Conservation (phyloP, 208 protist genomes). For the Tritrichomonas foetus region DNA sequence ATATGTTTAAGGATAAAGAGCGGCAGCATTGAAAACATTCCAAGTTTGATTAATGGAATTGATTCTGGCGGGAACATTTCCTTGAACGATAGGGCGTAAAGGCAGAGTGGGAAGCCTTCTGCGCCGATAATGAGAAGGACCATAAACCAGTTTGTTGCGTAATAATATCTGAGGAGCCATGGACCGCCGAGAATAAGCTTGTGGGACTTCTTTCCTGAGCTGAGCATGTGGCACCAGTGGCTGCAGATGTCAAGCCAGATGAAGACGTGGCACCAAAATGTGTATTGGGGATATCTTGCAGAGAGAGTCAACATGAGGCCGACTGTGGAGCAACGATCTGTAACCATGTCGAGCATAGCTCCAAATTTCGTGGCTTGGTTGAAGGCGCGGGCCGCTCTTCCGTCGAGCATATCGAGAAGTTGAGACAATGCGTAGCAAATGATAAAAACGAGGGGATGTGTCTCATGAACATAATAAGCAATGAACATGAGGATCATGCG, state of each 20-base stretch:
- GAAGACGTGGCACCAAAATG: neutral
- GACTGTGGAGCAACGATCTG: conserved; percentile 43
- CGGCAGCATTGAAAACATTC: neutral
- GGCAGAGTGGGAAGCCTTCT: neutral
- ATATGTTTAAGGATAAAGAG: conserved; percentile 24
- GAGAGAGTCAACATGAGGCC: neutral
- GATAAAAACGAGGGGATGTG: neutral
- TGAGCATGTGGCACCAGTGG: neutral
- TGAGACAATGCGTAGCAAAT: conserved; percentile 44
- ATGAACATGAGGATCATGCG: conserved; percentile 14
- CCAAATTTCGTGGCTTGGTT: conserved; percentile 46
- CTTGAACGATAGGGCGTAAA: neutral
- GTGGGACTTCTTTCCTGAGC: neutral
- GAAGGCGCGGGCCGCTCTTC: conserved; percentile 40
- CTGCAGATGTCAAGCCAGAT: conserved; percentile 13
- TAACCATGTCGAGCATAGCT: conserved; percentile 48
- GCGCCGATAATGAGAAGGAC: conserved; percentile 6
- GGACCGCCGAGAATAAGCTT: neutral
- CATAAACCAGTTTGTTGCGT: neutral
- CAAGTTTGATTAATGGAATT: too few relatives aligned
- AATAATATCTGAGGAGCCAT: conserved; percentile 13
- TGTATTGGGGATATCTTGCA: neutral
- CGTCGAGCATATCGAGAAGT: conserved; percentile 46
- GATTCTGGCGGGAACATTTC: neutral
- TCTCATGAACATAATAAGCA: neutral